Evolutionary conservation across 148 eudicot species (phyloP).

Genomic region (Heliosperma pusillum): DNA sequence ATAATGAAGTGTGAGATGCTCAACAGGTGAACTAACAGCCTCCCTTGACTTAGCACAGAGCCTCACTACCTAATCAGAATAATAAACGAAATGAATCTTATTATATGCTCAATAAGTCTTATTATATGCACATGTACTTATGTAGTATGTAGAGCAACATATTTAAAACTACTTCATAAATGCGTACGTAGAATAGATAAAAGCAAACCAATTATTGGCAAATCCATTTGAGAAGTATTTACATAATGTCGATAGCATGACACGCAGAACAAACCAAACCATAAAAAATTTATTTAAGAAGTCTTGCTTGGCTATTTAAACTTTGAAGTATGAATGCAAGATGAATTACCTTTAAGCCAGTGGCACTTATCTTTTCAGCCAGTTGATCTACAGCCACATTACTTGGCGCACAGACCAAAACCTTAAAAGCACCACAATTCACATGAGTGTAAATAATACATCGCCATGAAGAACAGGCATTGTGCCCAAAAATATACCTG

Average conservation of each 20-base stretch:
- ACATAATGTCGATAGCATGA: background rate
- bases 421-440: slow-evolving; percentile 39
- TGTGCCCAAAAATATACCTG: slow-evolving; percentile 50
- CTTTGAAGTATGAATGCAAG: background rate
- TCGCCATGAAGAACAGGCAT: slow-evolving; percentile 1
- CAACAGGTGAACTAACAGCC: slow-evolving; percentile 99
- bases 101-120: background rate
- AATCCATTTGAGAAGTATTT: background rate
- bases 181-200: background rate
- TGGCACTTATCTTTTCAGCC: slow-evolving; percentile 99
- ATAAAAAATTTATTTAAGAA: background rate
- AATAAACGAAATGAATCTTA: background rate
- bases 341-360: slow-evolving; percentile 77
- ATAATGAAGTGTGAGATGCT: slow-evolving; percentile 95
- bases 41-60: slow-evolving; percentile 98
- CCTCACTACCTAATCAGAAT: slow-evolving; percentile 69
- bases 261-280: background rate
- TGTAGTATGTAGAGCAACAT: background rate
- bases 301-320: background rate
- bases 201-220: background rate
- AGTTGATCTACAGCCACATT: slow-evolving; percentile 99
- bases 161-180: background rate
- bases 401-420: slow-evolving; percentile 99
- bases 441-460: background rate
- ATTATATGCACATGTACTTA: background rate